A percentile compares a stretch with the other conserved stretches of the same genome.
phyloP scores from a whole-genome alignment of 768 basidiomycete genomes.

The Psilocybe sp. region DNA sequence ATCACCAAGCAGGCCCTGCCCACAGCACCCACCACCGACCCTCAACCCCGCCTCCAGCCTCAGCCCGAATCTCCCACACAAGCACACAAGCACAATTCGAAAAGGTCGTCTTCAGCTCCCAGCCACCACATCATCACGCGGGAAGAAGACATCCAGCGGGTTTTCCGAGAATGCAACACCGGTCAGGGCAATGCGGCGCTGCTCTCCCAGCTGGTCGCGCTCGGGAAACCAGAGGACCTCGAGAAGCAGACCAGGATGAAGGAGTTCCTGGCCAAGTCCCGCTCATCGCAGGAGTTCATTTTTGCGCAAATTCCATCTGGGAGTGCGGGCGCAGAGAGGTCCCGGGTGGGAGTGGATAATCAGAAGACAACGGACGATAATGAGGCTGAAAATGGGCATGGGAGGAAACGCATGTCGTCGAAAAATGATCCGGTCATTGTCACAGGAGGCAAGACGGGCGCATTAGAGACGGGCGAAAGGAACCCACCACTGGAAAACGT shows the following conservation, averaged over 20 bases:
- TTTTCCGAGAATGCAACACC: conserved; percentile 84
- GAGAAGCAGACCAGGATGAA: conserved; percentile 50
- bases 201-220: conserved; percentile 66
- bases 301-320: conserved; percentile 92
- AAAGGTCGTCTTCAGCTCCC: too few species aligned
- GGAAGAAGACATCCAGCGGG: conserved; percentile 70
- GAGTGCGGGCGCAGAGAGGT: conserved; percentile 73
- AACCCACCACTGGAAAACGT: background rate
- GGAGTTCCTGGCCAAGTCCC: conserved; percentile 84
- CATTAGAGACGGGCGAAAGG: conserved; percentile 5
- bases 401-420: conserved; percentile 19
- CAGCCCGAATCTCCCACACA: too few species aligned
- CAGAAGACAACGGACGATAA: background rate
- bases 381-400: conserved; percentile 2
- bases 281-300: conserved; percentile 80
- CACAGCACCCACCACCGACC: too few species aligned
- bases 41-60: too few species aligned
- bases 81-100: too few species aligned
- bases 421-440: conserved; percentile 9
- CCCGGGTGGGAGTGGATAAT: conserved; percentile 38
- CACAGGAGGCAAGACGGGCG: conserved; percentile 25
- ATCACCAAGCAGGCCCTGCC: too few species aligned
- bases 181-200: conserved; percentile 79
- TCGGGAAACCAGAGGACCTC: conserved; percentile 70
- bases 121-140: conserved; percentile 54